A percentile compares a stretch with the other conserved stretches of the same genome.
Conservation (phyloP, 345 rosid species). For the Cochlearia excelsa region DNA sequence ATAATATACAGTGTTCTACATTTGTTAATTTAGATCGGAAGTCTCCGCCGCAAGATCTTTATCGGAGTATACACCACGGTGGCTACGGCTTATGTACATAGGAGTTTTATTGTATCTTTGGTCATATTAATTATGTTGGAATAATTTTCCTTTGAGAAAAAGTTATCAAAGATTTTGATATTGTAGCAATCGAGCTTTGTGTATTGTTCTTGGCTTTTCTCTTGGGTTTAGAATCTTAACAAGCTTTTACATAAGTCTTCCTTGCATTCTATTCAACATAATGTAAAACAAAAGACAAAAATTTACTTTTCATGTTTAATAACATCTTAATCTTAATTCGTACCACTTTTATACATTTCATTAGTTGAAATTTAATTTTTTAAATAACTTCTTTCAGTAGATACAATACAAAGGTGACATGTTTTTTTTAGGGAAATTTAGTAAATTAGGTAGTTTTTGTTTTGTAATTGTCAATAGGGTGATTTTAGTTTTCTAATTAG, state of each 20-base stretch:
- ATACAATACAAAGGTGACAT: too few relatives aligned
- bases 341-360: too few relatives aligned
- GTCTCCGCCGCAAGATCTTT: conserved; percentile 42
- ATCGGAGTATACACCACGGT: conserved; percentile 26
- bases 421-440: too few relatives aligned
- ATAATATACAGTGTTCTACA: not conserved
- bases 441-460: too few relatives aligned
- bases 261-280: not conserved
- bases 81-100: conserved; percentile 37
- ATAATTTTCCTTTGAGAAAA: conserved; percentile 9
- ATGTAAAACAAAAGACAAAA: too few relatives aligned
- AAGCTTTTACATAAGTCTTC: not conserved
- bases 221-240: conserved; percentile 30
- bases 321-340: too few relatives aligned
- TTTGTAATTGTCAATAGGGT: too few relatives aligned
- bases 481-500: too few relatives aligned
- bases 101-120: conserved; percentile 48
- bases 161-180: conserved; percentile 29
- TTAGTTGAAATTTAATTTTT: too few relatives aligned
- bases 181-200: conserved; percentile 23
- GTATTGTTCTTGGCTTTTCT: conserved; percentile 27
- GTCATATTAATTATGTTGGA: conserved; percentile 7
- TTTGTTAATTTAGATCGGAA: conserved; percentile 39
- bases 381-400: too few relatives aligned
- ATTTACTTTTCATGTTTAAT: too few relatives aligned